Evolutionary conservation across 305 asterid species (phyloP).

Genomic region (Plantago coronopus): DNA sequence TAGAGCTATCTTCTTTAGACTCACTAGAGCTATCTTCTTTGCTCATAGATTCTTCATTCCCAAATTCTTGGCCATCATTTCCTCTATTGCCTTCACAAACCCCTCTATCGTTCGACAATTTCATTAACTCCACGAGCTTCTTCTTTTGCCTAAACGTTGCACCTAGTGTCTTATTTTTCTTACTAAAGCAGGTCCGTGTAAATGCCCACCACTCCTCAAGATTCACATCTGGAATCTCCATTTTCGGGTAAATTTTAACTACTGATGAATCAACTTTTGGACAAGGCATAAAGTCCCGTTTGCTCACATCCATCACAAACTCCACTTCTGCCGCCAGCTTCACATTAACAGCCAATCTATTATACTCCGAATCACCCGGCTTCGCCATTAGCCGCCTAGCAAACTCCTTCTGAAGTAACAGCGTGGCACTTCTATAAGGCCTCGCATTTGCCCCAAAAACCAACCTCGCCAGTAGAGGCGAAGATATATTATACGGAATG

Average conservation of each 20-base stretch:
- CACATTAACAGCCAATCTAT: constrained; percentile 75
- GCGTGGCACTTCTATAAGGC: constrained; percentile 72
- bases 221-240: constrained; percentile 50
- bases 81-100: constrained; percentile 18
- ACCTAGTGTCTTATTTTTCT: constrained; percentile 85
- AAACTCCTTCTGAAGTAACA: constrained; percentile 83
- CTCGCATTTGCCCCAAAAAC: constrained; percentile 44
- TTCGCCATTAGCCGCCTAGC: constrained; percentile 70
- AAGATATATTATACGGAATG: constrained; percentile 86
- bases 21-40: constrained; percentile 23
- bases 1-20: constrained; percentile 22
- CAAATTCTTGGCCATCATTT: constrained; percentile 16
- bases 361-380: constrained; percentile 81
- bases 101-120: constrained; percentile 29
- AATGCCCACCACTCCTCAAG: constrained; percentile 87
- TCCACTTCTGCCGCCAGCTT: constrained; percentile 76
- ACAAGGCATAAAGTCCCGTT: constrained; percentile 73
- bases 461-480: constrained; percentile 72
- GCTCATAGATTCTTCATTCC: constrained; percentile 24
- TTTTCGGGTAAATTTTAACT: constrained; percentile 61
- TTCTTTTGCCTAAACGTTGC: constrained; percentile 85
- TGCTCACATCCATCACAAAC: constrained; percentile 85
- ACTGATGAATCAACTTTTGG: constrained; percentile 92
- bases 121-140: constrained; percentile 68
- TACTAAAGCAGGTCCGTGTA: constrained; percentile 74